Evolutionary conservation across 2,329 filamentous ascomycete species (phyloP), one percentile per base, ranked within the genome.

Genomic region (Sordariomycetes sp.): DNA sequence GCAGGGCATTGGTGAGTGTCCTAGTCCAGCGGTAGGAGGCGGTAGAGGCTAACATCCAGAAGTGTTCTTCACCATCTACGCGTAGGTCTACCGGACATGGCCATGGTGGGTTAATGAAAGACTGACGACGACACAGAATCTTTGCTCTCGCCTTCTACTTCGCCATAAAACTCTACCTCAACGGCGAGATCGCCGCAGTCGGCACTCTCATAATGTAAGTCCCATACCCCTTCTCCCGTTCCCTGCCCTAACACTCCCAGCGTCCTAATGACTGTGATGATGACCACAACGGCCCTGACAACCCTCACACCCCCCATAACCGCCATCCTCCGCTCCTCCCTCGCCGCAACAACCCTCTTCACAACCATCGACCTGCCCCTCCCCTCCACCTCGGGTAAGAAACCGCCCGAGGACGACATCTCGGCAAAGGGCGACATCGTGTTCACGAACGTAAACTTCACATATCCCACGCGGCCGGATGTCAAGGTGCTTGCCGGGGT

Each of bases 381-480:
- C n/a, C 25, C 40, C 48, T 14, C 24, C 22, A 22, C 58, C 34
- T 35, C 32, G 16, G 43, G 53, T 32, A 22, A 43, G 54, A 55
- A 58, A 73, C 75, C 3, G 75, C 75, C 1, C 66, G 58, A 75
- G 71, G 1, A 78, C 78, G 75, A 80, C n/a, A 75, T 79, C 20
- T 76, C 76, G 1, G 73, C 75, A 1, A 71, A 68, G 6, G 71
- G 72, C 20, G 79, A 86, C 56, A 85, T 89, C 54, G 70, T 78
- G 5, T 81, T 92, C 48, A 71, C 81, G 12, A 75, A 82, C 50
- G 80, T 92, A 12, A 80, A 77, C n/a, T 91, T 92, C 65, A 81
- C 86, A 1, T 92, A 92, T 64, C 88, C 88, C 0, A 82, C 74
- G 54, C 76, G 86, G 14, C 82, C 83, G 0, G 78, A 85, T 59